These are phyloP conservation scores for Zizania palustris DNA, from an alignment of 202 grass and related monocot genomes.

Conservation along the genomic window DNA sequence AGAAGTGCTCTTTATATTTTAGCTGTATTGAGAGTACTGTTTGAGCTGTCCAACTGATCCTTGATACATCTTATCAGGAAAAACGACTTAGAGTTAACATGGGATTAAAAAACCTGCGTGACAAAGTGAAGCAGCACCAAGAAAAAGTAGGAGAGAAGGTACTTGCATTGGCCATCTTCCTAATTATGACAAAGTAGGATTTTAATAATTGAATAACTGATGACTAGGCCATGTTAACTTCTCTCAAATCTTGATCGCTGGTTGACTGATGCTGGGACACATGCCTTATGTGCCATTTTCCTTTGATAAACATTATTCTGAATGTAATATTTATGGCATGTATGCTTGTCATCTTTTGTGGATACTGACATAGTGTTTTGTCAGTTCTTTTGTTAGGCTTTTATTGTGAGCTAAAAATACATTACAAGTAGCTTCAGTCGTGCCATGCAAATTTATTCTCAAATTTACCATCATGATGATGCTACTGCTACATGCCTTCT, in stretches of 20 bases:
- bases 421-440: not conserved
- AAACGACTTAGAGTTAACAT: slow-evolving; percentile 95
- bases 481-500: not conserved
- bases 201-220: slow-evolving; percentile 12
- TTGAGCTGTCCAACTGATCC: slow-evolving; percentile 27
- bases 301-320: not conserved
- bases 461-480: slow-evolving; percentile 23
- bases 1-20: slow-evolving; percentile 12
- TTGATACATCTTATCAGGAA: slow-evolving; percentile 63
- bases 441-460: not conserved
- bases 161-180: slow-evolving; percentile 10
- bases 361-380: not conserved
- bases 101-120: slow-evolving; percentile 83
- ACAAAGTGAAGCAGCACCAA: slow-evolving; percentile 94
- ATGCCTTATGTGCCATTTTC: not conserved
- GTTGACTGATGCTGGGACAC: not conserved
- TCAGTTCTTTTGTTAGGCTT: not conserved
- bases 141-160: slow-evolving; percentile 99
- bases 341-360: not conserved
- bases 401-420: not conserved
- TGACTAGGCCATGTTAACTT: not conserved
- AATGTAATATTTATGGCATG: slow-evolving; percentile 2
- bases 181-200: slow-evolving; percentile 19
- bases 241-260: not conserved
- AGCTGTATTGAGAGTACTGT: slow-evolving; percentile 6